These are phyloP conservation scores for Hansenula lynferdii DNA, from an alignment of 1,139 yeast species.

Conservation along the genomic window DNA sequence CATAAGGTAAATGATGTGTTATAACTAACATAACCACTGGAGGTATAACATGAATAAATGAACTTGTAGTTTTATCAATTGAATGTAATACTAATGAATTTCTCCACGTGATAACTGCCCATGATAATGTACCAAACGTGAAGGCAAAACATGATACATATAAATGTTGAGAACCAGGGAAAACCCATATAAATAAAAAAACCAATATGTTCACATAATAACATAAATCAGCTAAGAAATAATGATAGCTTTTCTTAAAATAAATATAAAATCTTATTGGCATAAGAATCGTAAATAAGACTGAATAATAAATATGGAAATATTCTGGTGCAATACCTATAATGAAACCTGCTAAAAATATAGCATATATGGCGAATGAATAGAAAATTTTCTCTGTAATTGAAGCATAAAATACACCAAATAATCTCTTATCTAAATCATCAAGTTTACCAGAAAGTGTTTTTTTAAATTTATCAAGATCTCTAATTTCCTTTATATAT, in stretches of 20 bases:
- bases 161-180: slow-evolving; percentile 66
- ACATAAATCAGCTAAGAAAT: slow-evolving; percentile 89
- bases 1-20: slow-evolving; percentile 69
- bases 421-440: slow-evolving; percentile 54
- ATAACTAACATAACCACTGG: slow-evolving; percentile 86
- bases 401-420: slow-evolving; percentile 47
- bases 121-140: slow-evolving; percentile 82
- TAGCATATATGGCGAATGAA: slow-evolving; percentile 62
- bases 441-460: slow-evolving; percentile 36
- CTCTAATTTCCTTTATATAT: slow-evolving; percentile 13
- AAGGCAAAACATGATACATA: slow-evolving; percentile 84
- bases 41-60: slow-evolving; percentile 89
- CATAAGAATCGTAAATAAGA: slow-evolving; percentile 56
- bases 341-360: slow-evolving; percentile 69
- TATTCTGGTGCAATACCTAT: slow-evolving; percentile 75
- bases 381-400: slow-evolving; percentile 79
- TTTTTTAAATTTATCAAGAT: slow-evolving; percentile 24
- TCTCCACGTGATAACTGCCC: slow-evolving; percentile 96
- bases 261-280: slow-evolving; percentile 85
- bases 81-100: slow-evolving; percentile 90
- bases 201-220: slow-evolving; percentile 79
- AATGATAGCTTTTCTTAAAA: slow-evolving; percentile 74
- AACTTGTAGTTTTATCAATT: slow-evolving; percentile 88
- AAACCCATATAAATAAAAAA: slow-evolving; percentile 72
- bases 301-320: slow-evolving; percentile 75